phyloP scores from a whole-genome alignment of 306 rosid species.

The Argentina anserina region DNA sequence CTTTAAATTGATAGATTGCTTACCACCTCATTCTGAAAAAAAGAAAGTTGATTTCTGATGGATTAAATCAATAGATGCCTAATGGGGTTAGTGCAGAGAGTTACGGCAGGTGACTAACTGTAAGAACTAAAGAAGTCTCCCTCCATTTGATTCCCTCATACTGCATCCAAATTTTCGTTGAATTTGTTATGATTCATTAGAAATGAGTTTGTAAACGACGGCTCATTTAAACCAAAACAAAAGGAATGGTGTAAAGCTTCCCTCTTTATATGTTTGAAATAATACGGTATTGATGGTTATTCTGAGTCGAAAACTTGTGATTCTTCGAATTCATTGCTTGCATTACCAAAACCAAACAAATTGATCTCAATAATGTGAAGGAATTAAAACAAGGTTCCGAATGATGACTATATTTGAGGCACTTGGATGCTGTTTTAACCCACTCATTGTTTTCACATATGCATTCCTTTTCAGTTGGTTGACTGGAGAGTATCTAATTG shows the following conservation, averaged over 20 bases:
- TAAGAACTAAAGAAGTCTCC: no score
- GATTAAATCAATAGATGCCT: background rate
- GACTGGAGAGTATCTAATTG: background rate
- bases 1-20: background rate
- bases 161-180: background rate
- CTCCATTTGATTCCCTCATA: background rate
- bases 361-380: no score
- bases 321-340: background rate
- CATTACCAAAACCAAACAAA: background rate
- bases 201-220: background rate
- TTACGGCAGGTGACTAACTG: background rate
- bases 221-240: background rate
- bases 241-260: background rate
- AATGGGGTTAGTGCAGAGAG: no score
- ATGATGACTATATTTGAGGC: background rate
- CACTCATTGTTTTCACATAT: background rate
- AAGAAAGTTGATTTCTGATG: background rate
- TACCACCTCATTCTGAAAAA: background rate
- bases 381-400: background rate
- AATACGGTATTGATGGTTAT: background rate
- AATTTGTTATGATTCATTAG: background rate
- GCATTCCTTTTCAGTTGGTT: background rate
- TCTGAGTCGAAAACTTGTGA: background rate
- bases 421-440: background rate
- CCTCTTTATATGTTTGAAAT: background rate